phyloP scores from a whole-genome alignment of 306 rosid species.

The Inga laurina region DNA sequence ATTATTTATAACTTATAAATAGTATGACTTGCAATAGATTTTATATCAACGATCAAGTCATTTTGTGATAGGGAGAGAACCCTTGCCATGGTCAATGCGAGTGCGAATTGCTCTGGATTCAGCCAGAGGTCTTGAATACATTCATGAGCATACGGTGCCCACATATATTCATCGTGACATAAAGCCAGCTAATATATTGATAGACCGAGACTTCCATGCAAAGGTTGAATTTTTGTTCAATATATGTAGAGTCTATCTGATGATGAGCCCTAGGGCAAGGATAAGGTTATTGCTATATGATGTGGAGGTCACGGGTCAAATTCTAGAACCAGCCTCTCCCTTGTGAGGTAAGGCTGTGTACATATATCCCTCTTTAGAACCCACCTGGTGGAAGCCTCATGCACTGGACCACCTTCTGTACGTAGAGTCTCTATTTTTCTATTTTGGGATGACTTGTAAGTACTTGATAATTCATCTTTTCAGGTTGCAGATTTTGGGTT shows the following conservation, averaged over 20 bases:
- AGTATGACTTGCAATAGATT: no score
- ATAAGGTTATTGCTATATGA: no score
- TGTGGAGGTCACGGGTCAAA: no score
- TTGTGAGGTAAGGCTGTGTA: no score
- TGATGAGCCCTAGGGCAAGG: no score
- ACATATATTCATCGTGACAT: constrained; percentile 90
- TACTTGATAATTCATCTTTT: background rate
- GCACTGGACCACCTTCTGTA: background rate
- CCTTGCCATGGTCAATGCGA: constrained; percentile 64
- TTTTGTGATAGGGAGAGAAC: constrained; percentile 55
- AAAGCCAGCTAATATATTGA: constrained; percentile 90
- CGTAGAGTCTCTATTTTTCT: background rate
- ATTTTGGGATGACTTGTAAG: background rate
- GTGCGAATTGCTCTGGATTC: background rate
- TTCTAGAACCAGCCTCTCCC: no score
- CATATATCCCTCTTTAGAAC: no score
- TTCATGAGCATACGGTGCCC: constrained; percentile 97
- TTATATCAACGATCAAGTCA: constrained; percentile 4
- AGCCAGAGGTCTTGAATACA: constrained; percentile 74
- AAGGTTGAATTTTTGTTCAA: constrained; percentile 56
- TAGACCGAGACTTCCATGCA: constrained; percentile 73
- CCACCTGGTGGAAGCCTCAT: background rate
- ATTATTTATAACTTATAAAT: no score
- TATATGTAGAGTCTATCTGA: background rate
- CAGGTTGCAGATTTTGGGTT: constrained; percentile 76